Percentiles rank a stretch among this genome's conserved stretches.
phyloP scores from a whole-genome alignment of 2,329 filamentous ascomycete species.

The Fusarium sp. region DNA sequence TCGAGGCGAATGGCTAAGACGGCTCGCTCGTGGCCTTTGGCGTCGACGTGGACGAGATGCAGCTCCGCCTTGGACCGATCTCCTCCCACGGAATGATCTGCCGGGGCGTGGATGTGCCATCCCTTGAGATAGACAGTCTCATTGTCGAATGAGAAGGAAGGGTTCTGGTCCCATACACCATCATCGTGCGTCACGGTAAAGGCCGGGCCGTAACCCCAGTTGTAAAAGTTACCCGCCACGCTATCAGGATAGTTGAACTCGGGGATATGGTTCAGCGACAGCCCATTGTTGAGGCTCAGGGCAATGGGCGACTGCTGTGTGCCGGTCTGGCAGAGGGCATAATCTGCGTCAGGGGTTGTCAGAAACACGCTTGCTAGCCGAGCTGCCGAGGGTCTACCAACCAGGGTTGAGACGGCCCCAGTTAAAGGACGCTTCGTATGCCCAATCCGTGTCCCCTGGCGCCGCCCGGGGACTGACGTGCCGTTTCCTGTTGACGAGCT shows the following conservation, averaged over 20 bases:
- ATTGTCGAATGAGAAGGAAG: slow-evolving; percentile 33
- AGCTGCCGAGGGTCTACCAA: not conserved
- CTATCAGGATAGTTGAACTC: slow-evolving; percentile 25
- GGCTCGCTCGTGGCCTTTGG: slow-evolving; percentile 21
- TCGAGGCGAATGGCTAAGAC: slow-evolving; percentile 30
- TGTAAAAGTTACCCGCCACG: slow-evolving; percentile 28
- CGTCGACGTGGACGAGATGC: slow-evolving; percentile 36
- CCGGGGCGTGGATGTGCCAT: slow-evolving; percentile 37
- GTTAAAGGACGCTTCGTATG: slow-evolving; percentile 32
- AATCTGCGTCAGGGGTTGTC: slow-evolving; percentile 4
- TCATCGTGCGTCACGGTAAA: slow-evolving; percentile 33
- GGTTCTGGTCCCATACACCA: slow-evolving; percentile 13
- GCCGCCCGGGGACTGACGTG: slow-evolving; percentile 23
- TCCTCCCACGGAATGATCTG: slow-evolving; percentile 33
- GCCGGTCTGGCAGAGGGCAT: slow-evolving; percentile 35
- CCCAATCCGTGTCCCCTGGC: slow-evolving; percentile 15
- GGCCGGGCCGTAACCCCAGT: slow-evolving; percentile 35
- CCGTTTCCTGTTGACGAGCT: slow-evolving; percentile 25
- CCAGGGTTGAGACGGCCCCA: slow-evolving; percentile 34
- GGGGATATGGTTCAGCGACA: slow-evolving; percentile 27
- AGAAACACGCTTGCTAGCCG: not conserved
- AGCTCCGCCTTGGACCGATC: slow-evolving; percentile 37
- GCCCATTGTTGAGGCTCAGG: slow-evolving; percentile 28
- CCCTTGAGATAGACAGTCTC: slow-evolving; percentile 36
- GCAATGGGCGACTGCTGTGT: slow-evolving; percentile 34